Base-by-base conservation (phyloP, 148 eudicot genomes). In the Vaccinium vitisidaea region DNA sequence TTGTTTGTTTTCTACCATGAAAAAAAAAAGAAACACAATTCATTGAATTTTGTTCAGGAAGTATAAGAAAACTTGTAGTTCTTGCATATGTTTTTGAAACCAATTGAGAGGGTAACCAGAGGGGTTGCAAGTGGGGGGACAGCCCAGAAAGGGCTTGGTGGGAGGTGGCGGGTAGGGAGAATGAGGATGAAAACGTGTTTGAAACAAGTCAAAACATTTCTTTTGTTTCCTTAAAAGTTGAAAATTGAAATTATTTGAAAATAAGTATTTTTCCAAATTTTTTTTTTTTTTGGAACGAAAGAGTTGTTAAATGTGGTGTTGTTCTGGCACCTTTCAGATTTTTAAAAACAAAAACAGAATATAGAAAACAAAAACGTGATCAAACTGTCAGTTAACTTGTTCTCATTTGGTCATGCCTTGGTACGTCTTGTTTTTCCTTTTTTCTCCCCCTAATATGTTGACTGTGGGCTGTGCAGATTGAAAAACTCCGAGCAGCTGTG, bases 401-500 rank as follows among this genome's bases (percentile, higher is more conserved):
- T 69, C 8, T 69, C 16, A 36, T 36, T 36, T 2, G 39, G 39
- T 36, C 39, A 30, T 69, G 43, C 43, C 18, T 27, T 30, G 74
- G 74, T 4, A 69, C 74, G 13, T 13, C 16, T 11, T 69, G 39
- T 27, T 69, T 69, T 27, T 30, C 39, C 74, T 69, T 69, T 69
- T 27, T 69, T 13, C 74, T 30, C 8, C 18, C 0, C 18, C 74
- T 69, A 27, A 69, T 69, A 69, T 69, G 39, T 69, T 27, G 43
- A 69, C 74, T 27, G 25, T 3, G 58, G 70, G 25, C 54, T 71
- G 65, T 88, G 81, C 81, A 96, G 99, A 91, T 95, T 23, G 98
- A 97, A 81, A 97, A 94, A 85, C 96, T 97, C 5, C 88, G 85
- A 83, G 86, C 87, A 77, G 84, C 92, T 80, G 87, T 90, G 54